phyloP scores from a whole-genome alignment of 2,329 filamentous ascomycete genomes.

The Trichoderma aggressivum region DNA sequence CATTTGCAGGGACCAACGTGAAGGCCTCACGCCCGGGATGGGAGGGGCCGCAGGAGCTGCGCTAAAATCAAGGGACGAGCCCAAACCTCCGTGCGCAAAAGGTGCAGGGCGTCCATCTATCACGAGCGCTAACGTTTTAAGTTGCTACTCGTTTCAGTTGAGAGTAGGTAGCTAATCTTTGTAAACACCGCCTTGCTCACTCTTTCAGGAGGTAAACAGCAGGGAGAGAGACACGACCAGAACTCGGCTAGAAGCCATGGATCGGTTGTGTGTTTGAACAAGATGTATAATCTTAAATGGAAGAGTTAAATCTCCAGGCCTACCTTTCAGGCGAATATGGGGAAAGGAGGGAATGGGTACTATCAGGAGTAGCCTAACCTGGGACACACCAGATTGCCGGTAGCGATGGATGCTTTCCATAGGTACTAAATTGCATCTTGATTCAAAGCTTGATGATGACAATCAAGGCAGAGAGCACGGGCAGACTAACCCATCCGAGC shows the following conservation, averaged over 20 bases:
- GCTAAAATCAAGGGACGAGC: not conserved
- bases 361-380: not conserved
- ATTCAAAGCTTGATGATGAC: not conserved
- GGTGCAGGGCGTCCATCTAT: constrained; percentile 3
- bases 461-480: not conserved
- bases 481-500: not conserved
- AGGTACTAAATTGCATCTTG: not conserved
- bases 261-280: too few species aligned
- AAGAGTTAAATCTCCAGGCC: not conserved
- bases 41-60: not conserved
- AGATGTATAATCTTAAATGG: not conserved
- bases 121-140: constrained; percentile 5
- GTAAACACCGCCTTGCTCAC: not conserved
- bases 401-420: not conserved
- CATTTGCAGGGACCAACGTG: not conserved
- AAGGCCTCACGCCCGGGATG: not conserved
- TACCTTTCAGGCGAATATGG: not conserved
- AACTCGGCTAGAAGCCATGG: not conserved
- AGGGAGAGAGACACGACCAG: not conserved
- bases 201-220: not conserved
- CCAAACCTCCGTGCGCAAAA: not conserved
- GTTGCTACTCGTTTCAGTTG: constrained; percentile 12
- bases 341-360: not conserved
- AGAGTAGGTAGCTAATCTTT: not conserved
- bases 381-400: not conserved